Evolutionary conservation across 345 rosid genomes (phyloP).

Genomic region (Eutrema yunnanense): DNA sequence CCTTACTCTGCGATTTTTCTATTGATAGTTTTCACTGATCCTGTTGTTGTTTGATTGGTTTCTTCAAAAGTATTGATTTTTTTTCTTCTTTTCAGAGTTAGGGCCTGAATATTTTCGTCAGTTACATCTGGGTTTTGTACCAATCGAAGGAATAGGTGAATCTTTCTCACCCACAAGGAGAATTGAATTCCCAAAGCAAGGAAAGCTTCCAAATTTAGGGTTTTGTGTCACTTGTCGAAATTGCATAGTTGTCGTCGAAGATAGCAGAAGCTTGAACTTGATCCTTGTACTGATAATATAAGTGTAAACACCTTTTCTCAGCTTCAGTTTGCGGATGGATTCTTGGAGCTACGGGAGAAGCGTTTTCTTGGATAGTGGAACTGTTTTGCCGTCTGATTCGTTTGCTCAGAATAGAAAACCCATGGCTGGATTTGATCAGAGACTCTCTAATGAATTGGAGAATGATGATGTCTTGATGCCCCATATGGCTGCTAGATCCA

Average conservation of each 20-base stretch:
- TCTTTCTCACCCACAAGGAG: not conserved
- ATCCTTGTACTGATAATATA: not conserved
- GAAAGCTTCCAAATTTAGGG: constrained; percentile 8
- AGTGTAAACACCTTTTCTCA: not conserved
- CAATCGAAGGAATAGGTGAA: not conserved
- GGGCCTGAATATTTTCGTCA: not conserved
- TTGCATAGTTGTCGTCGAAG: not conserved
- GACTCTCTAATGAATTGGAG: constrained; percentile 28
- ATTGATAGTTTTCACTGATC: not conserved
- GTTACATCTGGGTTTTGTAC: constrained; percentile 10
- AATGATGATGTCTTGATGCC: constrained; percentile 28
- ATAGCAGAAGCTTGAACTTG: not conserved
- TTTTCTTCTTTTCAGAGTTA: not conserved
- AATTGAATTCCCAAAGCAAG: not conserved
- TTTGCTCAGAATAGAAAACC: constrained; percentile 32
- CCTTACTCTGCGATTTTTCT: not conserved
- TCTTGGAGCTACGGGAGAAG: constrained; percentile 50
- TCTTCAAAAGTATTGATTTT: constrained; percentile 6
- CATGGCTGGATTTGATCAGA: constrained; percentile 33
- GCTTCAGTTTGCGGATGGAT: constrained; percentile 35
- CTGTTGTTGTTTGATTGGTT: not conserved
- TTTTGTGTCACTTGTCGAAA: not conserved
- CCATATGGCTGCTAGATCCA: constrained; percentile 32
- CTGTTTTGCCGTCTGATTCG: constrained; percentile 38
- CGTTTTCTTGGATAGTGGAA: constrained; percentile 32